These are phyloP conservation scores for Fusarium nisikadoi DNA, from an alignment of 2,329 filamentous ascomycete genomes.

Conservation along the genomic window DNA sequence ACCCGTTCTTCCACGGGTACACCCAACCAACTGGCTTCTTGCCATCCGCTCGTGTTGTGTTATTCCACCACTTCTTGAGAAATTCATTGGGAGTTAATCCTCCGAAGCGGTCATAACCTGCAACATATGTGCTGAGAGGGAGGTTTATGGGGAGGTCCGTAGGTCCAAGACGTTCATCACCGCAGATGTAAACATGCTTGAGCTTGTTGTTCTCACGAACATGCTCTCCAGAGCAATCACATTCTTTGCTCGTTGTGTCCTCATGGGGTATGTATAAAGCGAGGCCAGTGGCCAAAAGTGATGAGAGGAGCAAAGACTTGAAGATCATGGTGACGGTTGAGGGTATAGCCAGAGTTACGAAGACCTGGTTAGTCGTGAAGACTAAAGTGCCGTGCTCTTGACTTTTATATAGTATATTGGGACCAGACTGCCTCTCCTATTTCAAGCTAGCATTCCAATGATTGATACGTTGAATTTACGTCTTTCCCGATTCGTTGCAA, in stretches of 20 bases:
- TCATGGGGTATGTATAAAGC: conserved; percentile 7
- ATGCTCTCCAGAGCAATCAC: neutral
- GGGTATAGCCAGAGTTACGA: neutral
- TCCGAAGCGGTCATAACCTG: conserved; percentile 27
- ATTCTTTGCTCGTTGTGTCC: neutral
- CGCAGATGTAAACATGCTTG: conserved; percentile 4
- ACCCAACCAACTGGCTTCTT: neutral
- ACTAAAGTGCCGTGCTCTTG: no score
- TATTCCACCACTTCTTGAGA: conserved; percentile 22
- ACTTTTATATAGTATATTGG: neutral
- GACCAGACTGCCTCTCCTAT: neutral
- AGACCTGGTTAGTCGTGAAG: fast-evolving
- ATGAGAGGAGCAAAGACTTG: conserved; percentile 8
- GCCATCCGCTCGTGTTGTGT: neutral
- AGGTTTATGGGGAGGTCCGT: conserved; percentile 13
- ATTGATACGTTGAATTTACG: neutral
- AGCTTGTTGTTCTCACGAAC: neutral
- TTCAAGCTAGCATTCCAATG: neutral
- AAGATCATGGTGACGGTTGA: conserved; percentile 4
- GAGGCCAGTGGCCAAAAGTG: neutral
- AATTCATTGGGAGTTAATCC: conserved; percentile 19
- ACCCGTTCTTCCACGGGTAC: conserved; percentile 45
- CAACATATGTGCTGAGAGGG: conserved; percentile 15
- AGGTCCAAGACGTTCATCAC: conserved; percentile 21
- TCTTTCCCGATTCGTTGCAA: neutral